These are phyloP conservation scores for Pestalotiopsis sp. DNA, from an alignment of 2,329 filamentous ascomycete genomes.

Conservation along the genomic window DNA sequence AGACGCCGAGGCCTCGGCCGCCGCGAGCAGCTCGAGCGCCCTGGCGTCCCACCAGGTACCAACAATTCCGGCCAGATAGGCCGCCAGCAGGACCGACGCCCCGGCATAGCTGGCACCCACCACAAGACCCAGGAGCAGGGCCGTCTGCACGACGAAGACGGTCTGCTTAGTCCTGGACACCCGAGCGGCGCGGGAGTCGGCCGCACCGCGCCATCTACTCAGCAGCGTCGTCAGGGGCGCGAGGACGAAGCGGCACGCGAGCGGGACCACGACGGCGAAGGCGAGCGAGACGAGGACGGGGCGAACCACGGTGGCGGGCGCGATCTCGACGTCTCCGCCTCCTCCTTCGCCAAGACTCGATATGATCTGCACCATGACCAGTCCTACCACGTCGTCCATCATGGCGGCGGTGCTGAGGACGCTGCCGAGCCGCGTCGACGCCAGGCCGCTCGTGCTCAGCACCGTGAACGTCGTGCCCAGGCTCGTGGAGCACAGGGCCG, in stretches of 20 bases:
- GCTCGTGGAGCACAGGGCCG: constrained; percentile 72
- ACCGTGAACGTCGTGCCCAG: constrained; percentile 71
- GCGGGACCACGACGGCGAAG: constrained; percentile 49
- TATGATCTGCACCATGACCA: constrained; percentile 78
- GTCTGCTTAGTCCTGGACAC: constrained; percentile 30
- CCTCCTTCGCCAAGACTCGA: constrained; percentile 63
- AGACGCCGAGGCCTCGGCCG: not conserved
- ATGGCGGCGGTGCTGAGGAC: constrained; percentile 74
- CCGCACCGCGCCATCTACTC: constrained; percentile 29
- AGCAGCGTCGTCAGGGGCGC: constrained; percentile 39
- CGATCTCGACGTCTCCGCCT: constrained; percentile 15
- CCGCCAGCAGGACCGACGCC: constrained; percentile 62
- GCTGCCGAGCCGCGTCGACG: constrained; percentile 50
- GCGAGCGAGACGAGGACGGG: constrained; percentile 48
- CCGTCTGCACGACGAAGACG: constrained; percentile 46
- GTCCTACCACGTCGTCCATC: constrained; percentile 77
- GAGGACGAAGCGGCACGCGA: constrained; percentile 45
- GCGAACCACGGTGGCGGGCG: constrained; percentile 40
- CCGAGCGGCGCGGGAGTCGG: constrained; percentile 17
- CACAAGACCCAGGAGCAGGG: constrained; percentile 49
- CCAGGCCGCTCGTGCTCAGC: constrained; percentile 44
- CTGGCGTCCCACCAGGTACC: constrained; percentile 60
- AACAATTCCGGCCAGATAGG: constrained; percentile 60
- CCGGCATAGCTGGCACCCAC: constrained; percentile 57
- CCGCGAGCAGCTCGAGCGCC: not conserved